These are phyloP conservation scores for Penicillium malachiteum DNA, from an alignment of 495 filamentous ascomycete species.

Conservation along the genomic window DNA sequence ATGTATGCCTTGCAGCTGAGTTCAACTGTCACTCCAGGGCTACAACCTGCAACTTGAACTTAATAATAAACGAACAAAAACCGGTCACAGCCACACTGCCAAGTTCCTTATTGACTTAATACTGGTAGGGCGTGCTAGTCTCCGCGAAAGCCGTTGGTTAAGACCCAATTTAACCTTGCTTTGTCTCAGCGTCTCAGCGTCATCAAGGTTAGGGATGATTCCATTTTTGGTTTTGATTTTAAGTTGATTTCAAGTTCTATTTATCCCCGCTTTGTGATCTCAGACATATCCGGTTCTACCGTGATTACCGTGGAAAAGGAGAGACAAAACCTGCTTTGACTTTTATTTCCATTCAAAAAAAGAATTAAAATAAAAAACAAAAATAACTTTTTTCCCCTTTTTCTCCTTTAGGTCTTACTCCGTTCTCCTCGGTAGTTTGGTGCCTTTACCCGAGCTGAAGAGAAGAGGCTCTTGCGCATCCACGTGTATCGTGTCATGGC, in stretches of 20 bases:
- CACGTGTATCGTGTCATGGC: conserved; percentile 18
- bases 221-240: too few species aligned
- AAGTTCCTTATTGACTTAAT: neutral
- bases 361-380: too few species aligned
- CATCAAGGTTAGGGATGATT: neutral
- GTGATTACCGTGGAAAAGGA: neutral
- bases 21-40: too few species aligned
- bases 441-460: neutral
- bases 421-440: neutral
- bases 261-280: conserved; percentile 8
- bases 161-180: neutral
- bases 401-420: neutral
- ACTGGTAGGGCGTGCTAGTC: conserved; percentile 8
- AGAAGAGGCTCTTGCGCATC: conserved; percentile 18
- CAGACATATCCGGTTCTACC: neutral
- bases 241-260: too few species aligned
- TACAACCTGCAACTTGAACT: too few species aligned
- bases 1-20: too few species aligned
- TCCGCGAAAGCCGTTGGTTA: conserved; percentile 16
- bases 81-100: neutral
- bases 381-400: neutral
- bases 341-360: neutral
- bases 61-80: neutral
- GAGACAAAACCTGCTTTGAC: neutral
- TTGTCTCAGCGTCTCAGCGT: conserved; percentile 4